These are phyloP conservation scores for Helichrysum umbraculigerum DNA, from an alignment of 129 eudicot genomes.

Conservation along the genomic window DNA sequence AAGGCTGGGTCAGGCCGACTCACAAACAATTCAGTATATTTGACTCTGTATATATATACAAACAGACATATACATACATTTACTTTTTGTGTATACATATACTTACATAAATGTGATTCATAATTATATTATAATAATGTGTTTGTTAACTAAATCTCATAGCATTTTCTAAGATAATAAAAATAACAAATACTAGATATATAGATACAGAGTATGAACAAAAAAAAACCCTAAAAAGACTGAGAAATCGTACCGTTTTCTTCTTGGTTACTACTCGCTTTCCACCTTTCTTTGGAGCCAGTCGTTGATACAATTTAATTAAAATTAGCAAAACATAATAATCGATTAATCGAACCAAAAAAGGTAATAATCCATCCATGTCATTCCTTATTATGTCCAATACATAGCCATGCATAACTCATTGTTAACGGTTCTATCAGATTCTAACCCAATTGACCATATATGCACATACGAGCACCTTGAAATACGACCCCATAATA, in stretches of 20 bases:
- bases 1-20: no score
- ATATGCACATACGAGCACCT: no score
- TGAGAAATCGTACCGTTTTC: conserved; percentile 47
- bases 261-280: conserved; percentile 66
- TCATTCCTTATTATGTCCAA: no score
- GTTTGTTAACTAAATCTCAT: neutral
- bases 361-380: no score
- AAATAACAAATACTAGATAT: neutral
- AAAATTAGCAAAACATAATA: neutral
- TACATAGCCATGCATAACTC: no score
- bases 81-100: neutral
- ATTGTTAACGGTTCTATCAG: no score
- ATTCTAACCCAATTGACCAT: no score
- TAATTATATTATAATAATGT: neutral
- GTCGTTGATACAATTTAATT: no score
- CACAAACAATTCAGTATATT: no score
- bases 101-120: neutral
- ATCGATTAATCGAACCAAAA: neutral
- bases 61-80: neutral
- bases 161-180: neutral
- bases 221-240: neutral
- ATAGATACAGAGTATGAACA: neutral
- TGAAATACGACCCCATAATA: no score
- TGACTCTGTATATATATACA: neutral
- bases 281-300: conserved; percentile 92